These are phyloP conservation scores for Fagus crenata DNA, from an alignment of 306 rosid species.

Conservation along the genomic window DNA sequence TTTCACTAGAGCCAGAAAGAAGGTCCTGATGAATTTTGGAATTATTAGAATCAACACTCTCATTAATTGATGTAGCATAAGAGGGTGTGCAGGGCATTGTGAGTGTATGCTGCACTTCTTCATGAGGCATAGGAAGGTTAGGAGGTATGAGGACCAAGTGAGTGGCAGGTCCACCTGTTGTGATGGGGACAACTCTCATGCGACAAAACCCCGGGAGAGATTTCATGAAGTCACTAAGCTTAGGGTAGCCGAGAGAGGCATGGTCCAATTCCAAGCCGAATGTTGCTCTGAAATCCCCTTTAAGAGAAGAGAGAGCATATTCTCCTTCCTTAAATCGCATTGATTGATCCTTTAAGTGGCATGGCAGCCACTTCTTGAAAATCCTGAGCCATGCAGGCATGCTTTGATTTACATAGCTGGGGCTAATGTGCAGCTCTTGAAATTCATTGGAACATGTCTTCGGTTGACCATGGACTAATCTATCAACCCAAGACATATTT, in stretches of 20 bases:
- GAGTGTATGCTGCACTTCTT: not conserved
- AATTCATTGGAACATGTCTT: constrained; percentile 11
- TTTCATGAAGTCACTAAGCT: constrained; percentile 44
- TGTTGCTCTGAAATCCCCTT: constrained; percentile 36
- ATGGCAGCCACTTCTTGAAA: constrained; percentile 47
- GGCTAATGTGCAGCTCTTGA: constrained; percentile 1
- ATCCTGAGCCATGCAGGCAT: constrained; percentile 38
- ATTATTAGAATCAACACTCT: not conserved
- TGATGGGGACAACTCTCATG: constrained; percentile 24
- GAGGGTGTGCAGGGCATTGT: not conserved
- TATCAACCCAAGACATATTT: constrained; percentile 29
- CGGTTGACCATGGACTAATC: constrained; percentile 10
- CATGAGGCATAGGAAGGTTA: constrained; percentile 11
- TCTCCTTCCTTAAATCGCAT: constrained; percentile 31
- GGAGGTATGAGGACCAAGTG: constrained; percentile 43
- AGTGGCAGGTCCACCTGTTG: constrained; percentile 28
- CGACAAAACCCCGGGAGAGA: constrained; percentile 34
- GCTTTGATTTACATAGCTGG: constrained; percentile 6
- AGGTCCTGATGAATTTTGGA: not conserved
- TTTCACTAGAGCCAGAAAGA: constrained; percentile 14
- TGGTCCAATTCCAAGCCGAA: constrained; percentile 45
- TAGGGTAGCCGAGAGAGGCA: constrained; percentile 39
- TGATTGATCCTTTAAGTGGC: constrained; percentile 27
- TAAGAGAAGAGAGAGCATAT: constrained; percentile 47
- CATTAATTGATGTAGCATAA: not conserved